These are phyloP conservation scores for Aspergillus fumigatus DNA, from an alignment of 2,329 filamentous ascomycete species.

Conservation along the genomic window DNA sequence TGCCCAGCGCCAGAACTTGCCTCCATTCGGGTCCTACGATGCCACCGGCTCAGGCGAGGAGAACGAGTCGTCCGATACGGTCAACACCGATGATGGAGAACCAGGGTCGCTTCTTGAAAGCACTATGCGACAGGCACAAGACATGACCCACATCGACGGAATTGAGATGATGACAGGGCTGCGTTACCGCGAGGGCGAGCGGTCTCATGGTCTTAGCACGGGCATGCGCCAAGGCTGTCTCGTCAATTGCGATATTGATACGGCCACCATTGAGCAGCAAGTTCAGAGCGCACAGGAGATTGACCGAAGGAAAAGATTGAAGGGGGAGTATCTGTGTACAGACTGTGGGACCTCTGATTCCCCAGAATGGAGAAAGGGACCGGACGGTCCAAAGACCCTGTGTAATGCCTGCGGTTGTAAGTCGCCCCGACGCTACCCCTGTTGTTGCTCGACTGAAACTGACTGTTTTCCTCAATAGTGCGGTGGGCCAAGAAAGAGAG, in stretches of 20 bases:
- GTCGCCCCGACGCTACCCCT: constrained; percentile 21
- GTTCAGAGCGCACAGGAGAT: constrained; percentile 50
- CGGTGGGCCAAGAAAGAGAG: constrained; percentile 71
- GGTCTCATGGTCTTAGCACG: constrained; percentile 81
- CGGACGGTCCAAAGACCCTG: constrained; percentile 85
- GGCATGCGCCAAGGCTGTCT: constrained; percentile 75
- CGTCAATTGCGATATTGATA: constrained; percentile 80
- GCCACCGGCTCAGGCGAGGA: constrained; percentile 45
- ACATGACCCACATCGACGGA: constrained; percentile 70
- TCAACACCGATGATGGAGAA: constrained; percentile 28
- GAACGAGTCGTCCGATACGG: constrained; percentile 32
- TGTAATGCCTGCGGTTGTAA: constrained; percentile 91
- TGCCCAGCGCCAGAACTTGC: background rate
- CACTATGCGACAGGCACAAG: constrained; percentile 76
- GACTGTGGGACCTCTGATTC: constrained; percentile 94
- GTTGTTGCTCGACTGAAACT: background rate
- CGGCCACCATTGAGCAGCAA: constrained; percentile 70
- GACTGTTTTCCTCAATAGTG: constrained; percentile 33
- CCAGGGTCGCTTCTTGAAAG: constrained; percentile 63
- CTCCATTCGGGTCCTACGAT: constrained; percentile 25
- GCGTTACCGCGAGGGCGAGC: constrained; percentile 81
- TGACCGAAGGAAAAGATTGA: constrained; percentile 83
- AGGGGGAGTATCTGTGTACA: constrained; percentile 92
- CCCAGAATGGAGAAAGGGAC: constrained; percentile 93
- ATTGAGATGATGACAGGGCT: constrained; percentile 93